Evolutionary conservation across 805 yeast species (phyloP).

Genomic region (Saturnispora zaruensis): DNA sequence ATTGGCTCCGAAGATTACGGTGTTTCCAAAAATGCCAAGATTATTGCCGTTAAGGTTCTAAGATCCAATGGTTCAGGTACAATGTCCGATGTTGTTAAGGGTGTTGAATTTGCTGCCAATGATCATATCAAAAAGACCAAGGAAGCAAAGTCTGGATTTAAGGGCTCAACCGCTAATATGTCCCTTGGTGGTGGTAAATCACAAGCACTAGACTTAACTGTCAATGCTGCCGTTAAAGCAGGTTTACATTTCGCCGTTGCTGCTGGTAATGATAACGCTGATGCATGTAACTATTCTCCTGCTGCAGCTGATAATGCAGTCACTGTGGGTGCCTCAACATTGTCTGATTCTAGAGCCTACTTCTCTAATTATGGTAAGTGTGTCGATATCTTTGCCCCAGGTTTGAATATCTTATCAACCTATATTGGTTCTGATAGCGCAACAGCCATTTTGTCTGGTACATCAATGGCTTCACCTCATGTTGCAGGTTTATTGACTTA

Average conservation of each 20-base stretch:
- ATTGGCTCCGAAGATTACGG: conserved; percentile 76
- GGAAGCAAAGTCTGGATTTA: conserved; percentile 53
- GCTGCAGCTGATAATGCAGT: conserved; percentile 78
- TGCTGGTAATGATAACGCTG: conserved; percentile 90
- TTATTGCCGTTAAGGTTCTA: conserved; percentile 79
- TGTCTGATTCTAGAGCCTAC: conserved; percentile 83
- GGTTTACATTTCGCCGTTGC: conserved; percentile 94
- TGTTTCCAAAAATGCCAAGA: conserved; percentile 70
- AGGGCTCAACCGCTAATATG: conserved; percentile 87
- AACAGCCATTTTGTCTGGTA: conserved; percentile 83
- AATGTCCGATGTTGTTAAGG: conserved; percentile 77
- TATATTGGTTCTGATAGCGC: conserved; percentile 70
- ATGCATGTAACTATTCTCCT: conserved; percentile 89
- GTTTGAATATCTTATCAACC: conserved; percentile 78
- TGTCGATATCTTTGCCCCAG: conserved; percentile 96
- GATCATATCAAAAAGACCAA: conserved; percentile 47
- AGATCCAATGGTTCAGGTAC: conserved; percentile 77
- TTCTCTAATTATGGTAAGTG: conserved; percentile 94
- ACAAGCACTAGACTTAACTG: conserved; percentile 78
- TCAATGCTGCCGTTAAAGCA: conserved; percentile 78
- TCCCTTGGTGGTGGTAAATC: conserved; percentile 92
- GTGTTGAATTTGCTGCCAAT: conserved; percentile 76
- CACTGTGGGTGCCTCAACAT: conserved; percentile 92
- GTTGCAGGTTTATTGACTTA: conserved; percentile 88
- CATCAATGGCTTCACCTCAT: conserved; percentile 98